These are phyloP conservation scores for Syzygium aromaticum DNA, from an alignment of 345 rosid genomes.

Conservation along the genomic window DNA sequence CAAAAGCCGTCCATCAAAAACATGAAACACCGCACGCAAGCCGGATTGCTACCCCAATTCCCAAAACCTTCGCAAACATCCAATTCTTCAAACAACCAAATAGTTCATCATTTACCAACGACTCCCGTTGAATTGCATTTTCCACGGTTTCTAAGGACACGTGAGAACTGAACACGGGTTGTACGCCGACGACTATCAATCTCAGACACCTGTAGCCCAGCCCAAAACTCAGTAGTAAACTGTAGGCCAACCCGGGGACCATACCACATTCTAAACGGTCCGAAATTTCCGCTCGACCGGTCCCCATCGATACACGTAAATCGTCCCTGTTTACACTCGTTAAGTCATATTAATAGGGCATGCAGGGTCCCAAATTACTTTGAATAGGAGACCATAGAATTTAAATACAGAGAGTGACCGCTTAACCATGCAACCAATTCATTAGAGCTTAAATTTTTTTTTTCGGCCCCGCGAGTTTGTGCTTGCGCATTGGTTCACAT, in stretches of 20 bases:
- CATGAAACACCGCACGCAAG: not conserved
- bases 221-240: not conserved
- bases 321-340: not conserved
- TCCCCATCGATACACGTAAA: not conserved
- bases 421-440: not conserved
- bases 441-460: not conserved
- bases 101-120: not conserved
- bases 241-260: not conserved
- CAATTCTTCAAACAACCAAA: not conserved
- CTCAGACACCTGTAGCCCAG: not conserved
- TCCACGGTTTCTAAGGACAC: not conserved
- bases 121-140: not conserved
- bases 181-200: not conserved
- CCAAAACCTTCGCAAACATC: not conserved
- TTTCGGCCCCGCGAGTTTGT: not conserved
- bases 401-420: not conserved
- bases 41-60: not conserved
- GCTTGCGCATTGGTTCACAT: not conserved
- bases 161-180: not conserved
- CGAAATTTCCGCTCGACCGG: not conserved
- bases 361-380: not conserved
- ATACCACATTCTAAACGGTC: not conserved
- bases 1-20: not conserved
- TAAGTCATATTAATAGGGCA: not conserved
- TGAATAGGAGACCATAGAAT: accelerated